Base-by-base conservation (phyloP, 2,329 filamentous ascomycete genomes). In the Byssothecium circinans region DNA sequence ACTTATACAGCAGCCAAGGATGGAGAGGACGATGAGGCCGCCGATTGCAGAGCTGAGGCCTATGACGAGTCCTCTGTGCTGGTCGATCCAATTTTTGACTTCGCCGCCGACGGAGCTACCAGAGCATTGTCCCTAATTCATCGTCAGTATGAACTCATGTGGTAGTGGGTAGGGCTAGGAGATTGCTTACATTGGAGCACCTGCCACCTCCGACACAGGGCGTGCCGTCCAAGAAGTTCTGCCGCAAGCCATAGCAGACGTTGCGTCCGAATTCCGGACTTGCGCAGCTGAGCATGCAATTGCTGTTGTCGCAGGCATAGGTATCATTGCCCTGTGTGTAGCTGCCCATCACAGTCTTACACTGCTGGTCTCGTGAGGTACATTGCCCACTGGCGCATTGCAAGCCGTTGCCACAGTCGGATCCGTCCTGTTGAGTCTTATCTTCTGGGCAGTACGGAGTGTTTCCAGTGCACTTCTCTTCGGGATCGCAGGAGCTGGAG, bases 141-240 rank as follows among this genome's bases (percentile, higher is more conserved):
- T 15, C 4, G 25, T 39, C 25, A 22, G 20, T 42, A 29, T 40
- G 23, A 18, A 1, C 10, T 14, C n/a, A 20, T n/a, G 23, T 25
- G 2, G 15, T 33, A 10, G 23, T 25, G 15, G 15, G 8, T 15
- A 37, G 14, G 35, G 25, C 30, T 39, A 22, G 34, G 10, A 19
- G 18, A 40, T n/a, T n/a, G 71, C 77, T 75, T 71, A 81, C 78
- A 60, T 91, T 92, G 42, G 70, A 67, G 71, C 94, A 99, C 47
- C 76, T 79, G 6, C 94, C 94, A 45, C 89, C 89, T 15, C 87
- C 88, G 43, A 84, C 80, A 67, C 94, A 99, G 1, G 81, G 75
- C 1, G 94, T 97, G 15, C 94, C 94, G 66, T 99, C 94, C 23
- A 97, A 77, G 73, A 95, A 97, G 73, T 95, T 94, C 68, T 96